Conservation (phyloP, 805 yeast genomes). For the Komagataella pseudopastoris region DNA sequence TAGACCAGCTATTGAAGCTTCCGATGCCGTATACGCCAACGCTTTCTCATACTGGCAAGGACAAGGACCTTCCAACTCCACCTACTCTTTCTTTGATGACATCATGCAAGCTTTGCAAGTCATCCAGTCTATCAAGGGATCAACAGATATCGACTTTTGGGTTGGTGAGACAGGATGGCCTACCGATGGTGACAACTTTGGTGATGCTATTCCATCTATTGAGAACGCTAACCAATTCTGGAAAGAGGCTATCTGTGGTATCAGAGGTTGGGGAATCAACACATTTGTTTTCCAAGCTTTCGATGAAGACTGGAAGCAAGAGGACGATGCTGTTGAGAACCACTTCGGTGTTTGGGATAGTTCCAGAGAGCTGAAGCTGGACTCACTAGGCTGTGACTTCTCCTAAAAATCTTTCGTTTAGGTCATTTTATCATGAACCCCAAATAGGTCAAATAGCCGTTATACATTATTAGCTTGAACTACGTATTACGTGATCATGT, state of each 20-base stretch:
- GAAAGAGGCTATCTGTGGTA: slow-evolving; percentile 83
- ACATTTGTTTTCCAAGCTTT: slow-evolving; percentile 89
- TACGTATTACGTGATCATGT: too few species aligned
- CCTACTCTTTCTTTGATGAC: slow-evolving; percentile 90
- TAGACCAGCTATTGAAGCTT: slow-evolving; percentile 57
- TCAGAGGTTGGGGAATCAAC: slow-evolving; percentile 93
- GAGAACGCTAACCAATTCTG: slow-evolving; percentile 70
- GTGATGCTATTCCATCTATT: slow-evolving; percentile 51
- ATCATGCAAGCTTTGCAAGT: slow-evolving; percentile 93
- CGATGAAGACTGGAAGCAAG: slow-evolving; percentile 95
- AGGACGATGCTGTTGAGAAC: slow-evolving; percentile 83
- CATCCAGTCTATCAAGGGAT: slow-evolving; percentile 77
- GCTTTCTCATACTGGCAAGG: slow-evolving; percentile 99
- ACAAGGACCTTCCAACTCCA: slow-evolving; percentile 68
- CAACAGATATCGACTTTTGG: slow-evolving; percentile 80
- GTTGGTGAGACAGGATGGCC: slow-evolving; percentile 99
- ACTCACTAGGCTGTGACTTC: slow-evolving; percentile 31
- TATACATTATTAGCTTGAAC: background rate
- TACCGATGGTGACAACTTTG: slow-evolving; percentile 66
- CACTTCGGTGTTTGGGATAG: slow-evolving; percentile 87
- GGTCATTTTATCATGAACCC: background rate
- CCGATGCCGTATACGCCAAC: slow-evolving; percentile 83
- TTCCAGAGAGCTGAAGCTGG: slow-evolving; percentile 28
- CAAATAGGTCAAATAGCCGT: background rate
- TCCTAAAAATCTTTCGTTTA: slow-evolving; percentile 9